Evolutionary conservation across 164 flowering plant species (phyloP).

Genomic region (Euptelea pleiosperma): DNA sequence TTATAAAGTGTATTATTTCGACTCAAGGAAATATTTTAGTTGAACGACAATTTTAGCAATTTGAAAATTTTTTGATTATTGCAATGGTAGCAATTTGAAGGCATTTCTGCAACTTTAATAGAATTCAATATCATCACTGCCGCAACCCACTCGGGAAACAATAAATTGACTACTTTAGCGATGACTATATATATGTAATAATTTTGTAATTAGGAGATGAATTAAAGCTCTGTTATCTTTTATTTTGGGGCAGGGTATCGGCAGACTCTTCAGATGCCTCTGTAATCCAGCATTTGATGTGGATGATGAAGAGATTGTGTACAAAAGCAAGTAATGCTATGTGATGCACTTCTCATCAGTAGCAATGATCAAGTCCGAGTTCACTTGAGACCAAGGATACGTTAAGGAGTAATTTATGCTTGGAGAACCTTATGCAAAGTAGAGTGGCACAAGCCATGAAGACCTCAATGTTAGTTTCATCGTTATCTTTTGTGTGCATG

Average conservation of each 20-base stretch:
- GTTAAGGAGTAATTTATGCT: not conserved
- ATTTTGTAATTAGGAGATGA: too few relatives aligned
- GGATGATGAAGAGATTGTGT: conserved; percentile 88
- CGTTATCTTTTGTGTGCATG: not conserved
- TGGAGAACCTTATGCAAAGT: not conserved
- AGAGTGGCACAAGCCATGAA: conserved; percentile 8
- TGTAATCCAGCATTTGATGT: conserved; percentile 91
- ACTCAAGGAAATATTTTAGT: too few relatives aligned
- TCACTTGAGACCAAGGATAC: not conserved
- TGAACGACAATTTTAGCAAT: too few relatives aligned
- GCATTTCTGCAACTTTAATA: too few relatives aligned
- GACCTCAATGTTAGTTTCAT: not conserved
- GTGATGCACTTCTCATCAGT: not conserved
- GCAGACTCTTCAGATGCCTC: conserved; percentile 91
- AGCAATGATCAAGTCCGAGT: not conserved
- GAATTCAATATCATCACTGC: too few relatives aligned
- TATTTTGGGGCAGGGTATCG: conserved; percentile 63
- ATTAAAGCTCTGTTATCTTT: not conserved
- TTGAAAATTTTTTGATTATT: too few relatives aligned
- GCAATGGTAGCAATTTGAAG: too few relatives aligned
- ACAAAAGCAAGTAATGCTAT: conserved; percentile 45
- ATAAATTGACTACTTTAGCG: too few relatives aligned
- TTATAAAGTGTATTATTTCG: too few relatives aligned
- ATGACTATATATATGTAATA: too few relatives aligned
- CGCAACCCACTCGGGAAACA: too few relatives aligned